Evolutionary conservation across 345 rosid species (phyloP).

Genomic region (Cochlearia excelsa): DNA sequence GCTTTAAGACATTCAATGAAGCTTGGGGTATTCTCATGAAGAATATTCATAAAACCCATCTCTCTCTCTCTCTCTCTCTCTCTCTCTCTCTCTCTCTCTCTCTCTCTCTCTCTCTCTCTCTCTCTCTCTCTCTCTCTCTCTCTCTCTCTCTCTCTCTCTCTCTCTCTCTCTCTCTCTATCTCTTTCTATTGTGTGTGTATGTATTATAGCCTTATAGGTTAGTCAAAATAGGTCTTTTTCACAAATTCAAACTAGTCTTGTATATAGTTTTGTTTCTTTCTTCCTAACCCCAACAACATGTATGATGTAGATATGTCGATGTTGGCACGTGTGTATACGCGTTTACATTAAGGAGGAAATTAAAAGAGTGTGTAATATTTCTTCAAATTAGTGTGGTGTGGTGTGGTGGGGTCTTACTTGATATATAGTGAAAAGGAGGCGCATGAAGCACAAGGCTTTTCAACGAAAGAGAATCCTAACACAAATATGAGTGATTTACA

Average conservation of each 20-base stretch:
- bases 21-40: slow-evolving; percentile 26
- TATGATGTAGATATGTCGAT: slow-evolving; percentile 13
- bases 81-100: slow-evolving; percentile 17
- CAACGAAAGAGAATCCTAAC: slow-evolving; percentile 40
- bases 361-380: slow-evolving; percentile 1
- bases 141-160: slow-evolving; percentile 20
- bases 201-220: neutral
- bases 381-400: slow-evolving; percentile 19
- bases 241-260: slow-evolving; percentile 16
- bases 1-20: slow-evolving; percentile 36
- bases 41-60: slow-evolving; percentile 20
- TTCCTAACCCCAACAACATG: slow-evolving; percentile 32
- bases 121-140: slow-evolving; percentile 16
- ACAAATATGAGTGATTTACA: no score
- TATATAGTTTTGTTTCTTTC: slow-evolving; percentile 20
- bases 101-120: slow-evolving; percentile 21
- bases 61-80: slow-evolving; percentile 16
- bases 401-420: slow-evolving; percentile 33
- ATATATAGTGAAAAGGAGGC: slow-evolving; percentile 32
- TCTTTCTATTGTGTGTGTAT: neutral
- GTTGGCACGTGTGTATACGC: slow-evolving; percentile 38
- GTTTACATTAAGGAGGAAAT: slow-evolving; percentile 24
- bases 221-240: slow-evolving; percentile 18
- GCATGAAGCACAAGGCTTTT: slow-evolving; percentile 39
- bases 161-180: slow-evolving; percentile 21